Percentiles rank a stretch among this genome's conserved stretches.
Conservation (phyloP, 345 rosid species). For the Hypericum androsaemum region DNA sequence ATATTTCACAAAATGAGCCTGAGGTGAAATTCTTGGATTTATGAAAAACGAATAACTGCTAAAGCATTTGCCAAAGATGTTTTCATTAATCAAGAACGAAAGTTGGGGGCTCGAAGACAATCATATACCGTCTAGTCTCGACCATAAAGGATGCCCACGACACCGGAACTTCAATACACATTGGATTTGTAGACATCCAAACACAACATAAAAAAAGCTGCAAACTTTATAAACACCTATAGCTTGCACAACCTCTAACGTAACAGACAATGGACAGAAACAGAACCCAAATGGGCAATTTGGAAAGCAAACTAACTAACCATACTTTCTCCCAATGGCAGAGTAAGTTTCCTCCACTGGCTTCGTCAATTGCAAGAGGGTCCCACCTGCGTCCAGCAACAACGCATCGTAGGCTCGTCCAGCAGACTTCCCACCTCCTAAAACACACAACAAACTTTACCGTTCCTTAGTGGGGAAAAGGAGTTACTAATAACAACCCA, state of each 20-base stretch:
- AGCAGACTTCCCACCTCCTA: constrained; percentile 22
- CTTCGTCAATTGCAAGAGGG: constrained; percentile 61
- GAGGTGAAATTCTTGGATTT: too few relatives aligned
- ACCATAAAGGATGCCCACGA: too few relatives aligned
- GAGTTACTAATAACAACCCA: not conserved
- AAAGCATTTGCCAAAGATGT: too few relatives aligned
- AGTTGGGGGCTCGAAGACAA: too few relatives aligned
- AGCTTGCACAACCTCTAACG: not conserved
- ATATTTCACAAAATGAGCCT: too few relatives aligned
- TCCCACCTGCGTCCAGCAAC: constrained; percentile 46
- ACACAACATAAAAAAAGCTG: too few relatives aligned
- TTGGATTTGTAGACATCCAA: too few relatives aligned
- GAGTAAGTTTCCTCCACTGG: constrained; percentile 80
- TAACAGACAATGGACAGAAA: not conserved
- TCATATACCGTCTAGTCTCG: too few relatives aligned
- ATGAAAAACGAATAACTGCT: too few relatives aligned
- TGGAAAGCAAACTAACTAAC: constrained; percentile 28
- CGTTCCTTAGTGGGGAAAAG: not conserved
- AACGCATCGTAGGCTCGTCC: constrained; percentile 63
- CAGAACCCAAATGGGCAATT: not conserved
- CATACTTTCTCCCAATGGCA: constrained; percentile 66
- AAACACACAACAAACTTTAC: not conserved
- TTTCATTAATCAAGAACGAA: too few relatives aligned
- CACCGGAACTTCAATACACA: too few relatives aligned
- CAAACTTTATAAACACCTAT: too few relatives aligned